Conservation (phyloP, 164 flowering plant species). For the Protea cynaroides region DNA sequence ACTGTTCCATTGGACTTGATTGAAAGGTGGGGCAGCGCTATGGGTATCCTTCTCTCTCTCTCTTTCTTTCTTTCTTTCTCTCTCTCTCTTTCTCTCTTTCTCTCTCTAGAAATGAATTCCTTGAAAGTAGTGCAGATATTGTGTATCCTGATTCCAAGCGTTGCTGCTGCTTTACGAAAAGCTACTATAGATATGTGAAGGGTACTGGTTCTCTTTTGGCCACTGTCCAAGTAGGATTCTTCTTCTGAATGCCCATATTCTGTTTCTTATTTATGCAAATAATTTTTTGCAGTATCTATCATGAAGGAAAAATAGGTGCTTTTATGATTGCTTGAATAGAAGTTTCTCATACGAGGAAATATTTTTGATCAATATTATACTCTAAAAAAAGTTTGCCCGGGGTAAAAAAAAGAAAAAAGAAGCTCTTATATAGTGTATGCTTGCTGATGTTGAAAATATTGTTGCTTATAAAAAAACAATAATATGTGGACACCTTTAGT, state of each 20-base stretch:
- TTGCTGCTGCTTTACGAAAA: conserved; percentile 97
- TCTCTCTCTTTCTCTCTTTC: not conserved
- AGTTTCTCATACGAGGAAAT: not conserved
- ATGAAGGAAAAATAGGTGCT: too few relatives aligned
- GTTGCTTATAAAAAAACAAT: too few relatives aligned
- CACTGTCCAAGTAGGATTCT: conserved; percentile 49
- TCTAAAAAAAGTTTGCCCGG: too few relatives aligned
- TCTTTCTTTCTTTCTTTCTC: not conserved
- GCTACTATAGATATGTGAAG: conserved; percentile 91
- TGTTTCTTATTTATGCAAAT: not conserved
- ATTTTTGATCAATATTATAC: too few relatives aligned
- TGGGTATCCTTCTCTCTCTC: conserved; percentile 75
- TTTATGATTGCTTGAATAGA: not conserved
- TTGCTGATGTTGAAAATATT: too few relatives aligned
- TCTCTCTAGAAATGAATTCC: conserved; percentile 17
- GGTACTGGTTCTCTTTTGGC: conserved; percentile 96
- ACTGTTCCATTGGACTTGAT: conserved; percentile 71
- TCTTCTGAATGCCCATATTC: not conserved
- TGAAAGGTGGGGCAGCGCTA: conserved; percentile 90
- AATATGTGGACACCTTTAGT: too few relatives aligned
- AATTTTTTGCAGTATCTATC: not conserved
- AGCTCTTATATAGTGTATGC: too few relatives aligned
- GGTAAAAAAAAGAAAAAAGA: too few relatives aligned
- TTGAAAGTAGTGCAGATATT: conserved; percentile 58
- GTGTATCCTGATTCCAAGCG: conserved; percentile 86